A percentile compares a stretch with the other conserved stretches of the same genome.
Conservation (phyloP, 78 protist species). For the Chrysochromulina tobinii region DNA sequence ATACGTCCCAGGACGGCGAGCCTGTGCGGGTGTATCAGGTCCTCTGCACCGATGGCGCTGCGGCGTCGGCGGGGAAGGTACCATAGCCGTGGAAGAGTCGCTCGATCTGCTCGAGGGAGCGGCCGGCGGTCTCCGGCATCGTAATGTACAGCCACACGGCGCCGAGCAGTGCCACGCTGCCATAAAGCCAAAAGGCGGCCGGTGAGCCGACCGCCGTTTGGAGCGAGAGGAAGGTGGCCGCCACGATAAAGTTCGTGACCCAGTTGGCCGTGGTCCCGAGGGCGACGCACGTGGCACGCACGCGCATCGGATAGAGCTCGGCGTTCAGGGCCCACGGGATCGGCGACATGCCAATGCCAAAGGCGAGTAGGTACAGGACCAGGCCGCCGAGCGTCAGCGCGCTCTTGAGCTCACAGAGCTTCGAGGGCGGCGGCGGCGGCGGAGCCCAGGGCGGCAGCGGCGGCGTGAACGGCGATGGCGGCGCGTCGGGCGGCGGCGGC, state of each 20-base stretch:
- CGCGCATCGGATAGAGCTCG: not conserved
- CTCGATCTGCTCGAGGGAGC: slow-evolving; percentile 2
- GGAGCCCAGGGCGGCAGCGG: too few species aligned
- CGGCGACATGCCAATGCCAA: not conserved
- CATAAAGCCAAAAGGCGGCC: not conserved
- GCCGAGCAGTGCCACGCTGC: not conserved
- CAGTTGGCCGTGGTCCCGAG: not conserved
- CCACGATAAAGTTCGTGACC: not conserved
- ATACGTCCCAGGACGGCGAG: too few species aligned
- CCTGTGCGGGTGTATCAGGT: too few species aligned
- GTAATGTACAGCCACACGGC: not conserved
- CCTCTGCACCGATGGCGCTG: too few species aligned
- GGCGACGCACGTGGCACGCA: not conserved
- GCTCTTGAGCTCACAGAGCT: too few species aligned
- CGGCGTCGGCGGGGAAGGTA: too few species aligned
- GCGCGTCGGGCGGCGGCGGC: too few species aligned
- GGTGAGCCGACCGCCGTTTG: not conserved
- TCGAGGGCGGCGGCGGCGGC: too few species aligned
- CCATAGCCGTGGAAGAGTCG: not conserved
- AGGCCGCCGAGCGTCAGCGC: not conserved
- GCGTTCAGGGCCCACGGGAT: not conserved
- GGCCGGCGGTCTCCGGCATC: not conserved
- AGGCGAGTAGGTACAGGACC: not conserved
- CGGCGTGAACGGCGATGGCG: too few species aligned
- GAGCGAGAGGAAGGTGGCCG: slow-evolving; percentile 11